Evolutionary conservation across 2,329 filamentous ascomycete species (phyloP), one percentile per base, ranked within the genome.

Genomic region (Aphanoascus verrucosus): DNA sequence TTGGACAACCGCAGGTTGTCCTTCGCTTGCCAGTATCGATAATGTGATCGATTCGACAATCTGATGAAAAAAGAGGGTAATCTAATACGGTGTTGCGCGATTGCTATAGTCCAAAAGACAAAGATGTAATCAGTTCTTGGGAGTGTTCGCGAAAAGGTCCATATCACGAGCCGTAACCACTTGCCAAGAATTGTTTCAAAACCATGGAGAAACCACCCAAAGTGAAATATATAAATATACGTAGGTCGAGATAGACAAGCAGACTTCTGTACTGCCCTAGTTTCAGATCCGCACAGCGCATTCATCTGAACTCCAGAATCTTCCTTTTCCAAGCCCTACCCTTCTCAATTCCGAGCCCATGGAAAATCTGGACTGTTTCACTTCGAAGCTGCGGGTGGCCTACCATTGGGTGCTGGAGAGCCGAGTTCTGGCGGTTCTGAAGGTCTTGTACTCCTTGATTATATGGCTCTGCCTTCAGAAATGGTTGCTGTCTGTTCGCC

Each of bases 241-340:
- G 40, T n/a, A 11, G 3, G 19, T 9, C 8, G 12, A 19, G 38
- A 42, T 42, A 42, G 38, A 42, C 7, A 41, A 41, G 6, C 38
- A 15, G 38, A 17, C 12, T 3, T n/a, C 9, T n/a, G 11, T 3
- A 41, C 7, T 4, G 17, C 15, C 14, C n/a, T 12, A 34, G 32
- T 14, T n/a, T 23, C 28, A 2, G 8, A 8, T 45, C n/a, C 15
- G 6, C 17, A 28, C 32, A 14, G 4, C 9, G 15, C 6, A 43
- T 35, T 48, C 43, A 70, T 38, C 57, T 63, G 55, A 69, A 71
- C 52, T 71, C 67, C 9, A 69, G 56, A 45, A 69, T 63, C 42
- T 65, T 59, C 20, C 69, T 61, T 55, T 61, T 63, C 64, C 66
- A 71, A 38, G 41, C 28, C 28, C 61, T 65, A 19, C 66, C 63